phyloP scores from a whole-genome alignment of 257 asterid genomes.

The Fraxinus excelsior region DNA sequence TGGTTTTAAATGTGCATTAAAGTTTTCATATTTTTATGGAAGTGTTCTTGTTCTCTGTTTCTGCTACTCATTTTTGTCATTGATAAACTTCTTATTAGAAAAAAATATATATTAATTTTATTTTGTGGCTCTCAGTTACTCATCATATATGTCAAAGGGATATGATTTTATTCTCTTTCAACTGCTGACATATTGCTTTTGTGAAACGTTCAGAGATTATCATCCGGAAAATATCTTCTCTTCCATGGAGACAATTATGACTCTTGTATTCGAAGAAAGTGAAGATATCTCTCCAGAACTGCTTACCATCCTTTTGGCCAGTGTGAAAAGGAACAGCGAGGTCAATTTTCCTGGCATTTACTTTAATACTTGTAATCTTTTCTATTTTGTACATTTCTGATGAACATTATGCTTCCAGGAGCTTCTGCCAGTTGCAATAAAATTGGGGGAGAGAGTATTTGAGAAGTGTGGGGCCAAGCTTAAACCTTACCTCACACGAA shows the following conservation, averaged over 20 bases:
- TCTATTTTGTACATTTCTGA: constrained; percentile 22
- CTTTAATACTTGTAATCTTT: not conserved
- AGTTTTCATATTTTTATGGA: not conserved
- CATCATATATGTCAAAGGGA: constrained; percentile 8
- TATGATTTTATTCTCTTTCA: constrained; percentile 5
- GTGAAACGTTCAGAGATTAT: constrained; percentile 57
- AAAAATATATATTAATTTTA: not conserved
- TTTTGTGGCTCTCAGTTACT: constrained; percentile 19
- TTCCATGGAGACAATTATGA: constrained; percentile 93
- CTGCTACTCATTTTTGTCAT: not conserved
- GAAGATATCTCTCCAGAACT: constrained; percentile 80
- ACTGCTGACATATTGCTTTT: constrained; percentile 28
- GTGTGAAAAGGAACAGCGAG: constrained; percentile 69
- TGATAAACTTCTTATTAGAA: not conserved
- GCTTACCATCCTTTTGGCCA: constrained; percentile 63
- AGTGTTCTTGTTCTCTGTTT: not conserved
- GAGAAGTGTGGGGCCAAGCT: constrained; percentile 67
- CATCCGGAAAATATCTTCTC: constrained; percentile 63
- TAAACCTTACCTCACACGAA: constrained; percentile 67
- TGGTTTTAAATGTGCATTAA: not conserved
- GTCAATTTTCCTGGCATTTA: constrained; percentile 37
- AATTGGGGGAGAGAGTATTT: constrained; percentile 73
- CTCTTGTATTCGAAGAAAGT: constrained; percentile 90
- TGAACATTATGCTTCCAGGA: constrained; percentile 43
- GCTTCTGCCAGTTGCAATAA: constrained; percentile 58